A percentile compares a stretch with the other conserved stretches of the same genome.
Evolutionary conservation across 371 early-diverging fungal species (phyloP).

Genomic region (Mortierella sp.): DNA sequence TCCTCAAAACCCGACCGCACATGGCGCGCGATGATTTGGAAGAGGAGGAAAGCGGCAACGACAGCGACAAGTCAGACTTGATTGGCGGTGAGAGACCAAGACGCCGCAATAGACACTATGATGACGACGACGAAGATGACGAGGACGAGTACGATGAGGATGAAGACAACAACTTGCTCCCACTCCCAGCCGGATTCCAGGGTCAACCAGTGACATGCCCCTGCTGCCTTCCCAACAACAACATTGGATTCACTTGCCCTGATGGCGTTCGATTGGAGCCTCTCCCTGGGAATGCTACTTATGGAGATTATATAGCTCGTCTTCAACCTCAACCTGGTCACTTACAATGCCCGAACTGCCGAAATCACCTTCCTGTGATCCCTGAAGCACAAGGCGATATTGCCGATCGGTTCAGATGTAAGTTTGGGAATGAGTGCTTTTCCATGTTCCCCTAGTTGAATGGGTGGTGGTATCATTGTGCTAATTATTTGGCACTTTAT

Average conservation of each 20-base stretch:
- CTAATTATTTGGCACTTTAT: neutral
- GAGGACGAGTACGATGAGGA: slow-evolving; percentile 30
- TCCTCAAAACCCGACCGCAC: slow-evolving; percentile 40
- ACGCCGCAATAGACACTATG: slow-evolving; percentile 1
- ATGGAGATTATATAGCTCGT: slow-evolving; percentile 10
- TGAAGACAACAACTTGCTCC: neutral
- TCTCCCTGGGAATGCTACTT: slow-evolving; percentile 22
- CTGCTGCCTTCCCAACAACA: slow-evolving; percentile 50
- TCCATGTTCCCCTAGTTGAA: neutral
- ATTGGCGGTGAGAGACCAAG: slow-evolving; percentile 4
- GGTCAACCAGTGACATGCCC: slow-evolving; percentile 29
- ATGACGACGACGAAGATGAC: slow-evolving; percentile 15
- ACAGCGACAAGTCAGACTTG: slow-evolving; percentile 44
- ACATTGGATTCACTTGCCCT: slow-evolving; percentile 38
- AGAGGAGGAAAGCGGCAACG: slow-evolving; percentile 31
- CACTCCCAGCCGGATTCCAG: slow-evolving; percentile 4
- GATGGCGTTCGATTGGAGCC: slow-evolving; percentile 30
- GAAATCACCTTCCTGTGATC: slow-evolving; percentile 25
- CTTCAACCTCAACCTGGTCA: slow-evolving; percentile 41
- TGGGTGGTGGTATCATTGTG: neutral
- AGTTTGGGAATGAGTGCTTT: neutral
- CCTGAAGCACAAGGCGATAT: slow-evolving; percentile 11
- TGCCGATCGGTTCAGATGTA: slow-evolving; percentile 40
- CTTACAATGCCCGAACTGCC: slow-evolving; percentile 27
- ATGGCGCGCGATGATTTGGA: slow-evolving; percentile 48